These are phyloP conservation scores for Hypsizygus marmoreus DNA, from an alignment of 768 basidiomycete genomes.

Conservation along the genomic window DNA sequence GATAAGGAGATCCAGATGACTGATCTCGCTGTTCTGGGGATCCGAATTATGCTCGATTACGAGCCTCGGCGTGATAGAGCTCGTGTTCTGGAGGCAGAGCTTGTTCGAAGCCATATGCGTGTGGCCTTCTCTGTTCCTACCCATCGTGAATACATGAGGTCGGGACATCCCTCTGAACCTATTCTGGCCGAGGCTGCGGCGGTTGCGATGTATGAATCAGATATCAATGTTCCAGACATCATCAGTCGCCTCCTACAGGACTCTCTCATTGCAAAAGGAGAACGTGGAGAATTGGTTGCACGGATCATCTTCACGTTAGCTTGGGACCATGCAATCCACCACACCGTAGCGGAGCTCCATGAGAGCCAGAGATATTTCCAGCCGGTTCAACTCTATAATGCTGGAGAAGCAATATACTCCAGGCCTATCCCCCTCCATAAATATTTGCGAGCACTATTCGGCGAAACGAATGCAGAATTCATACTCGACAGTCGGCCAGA, in stretches of 20 bases:
- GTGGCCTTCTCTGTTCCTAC: constrained; percentile 19
- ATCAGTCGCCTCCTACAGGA: neutral
- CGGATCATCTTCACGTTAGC: constrained; percentile 13
- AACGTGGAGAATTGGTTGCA: constrained; percentile 21
- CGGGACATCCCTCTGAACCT: constrained; percentile 22
- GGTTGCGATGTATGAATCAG: constrained; percentile 9
- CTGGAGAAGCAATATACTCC: too few relatives aligned
- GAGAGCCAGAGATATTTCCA: too few relatives aligned
- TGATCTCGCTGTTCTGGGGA: constrained; percentile 17
- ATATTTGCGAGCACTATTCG: too few relatives aligned
- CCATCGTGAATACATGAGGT: constrained; percentile 13
- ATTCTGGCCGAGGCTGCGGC: constrained; percentile 18
- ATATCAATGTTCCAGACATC: neutral
- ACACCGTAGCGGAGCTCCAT: too few relatives aligned
- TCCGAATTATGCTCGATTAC: constrained; percentile 16
- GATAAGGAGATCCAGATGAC: too few relatives aligned
- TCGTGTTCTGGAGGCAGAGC: constrained; percentile 3
- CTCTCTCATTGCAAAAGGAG: constrained; percentile 16
- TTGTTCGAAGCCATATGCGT: constrained; percentile 22
- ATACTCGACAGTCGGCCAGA: too few relatives aligned
- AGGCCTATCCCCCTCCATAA: too few relatives aligned
- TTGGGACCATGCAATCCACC: too few relatives aligned
- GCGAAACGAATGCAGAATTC: too few relatives aligned
- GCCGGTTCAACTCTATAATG: too few relatives aligned
- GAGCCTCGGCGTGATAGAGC: constrained; percentile 7